Conservation (phyloP, 805 yeast genomes). For the Millerozyma miso region DNA sequence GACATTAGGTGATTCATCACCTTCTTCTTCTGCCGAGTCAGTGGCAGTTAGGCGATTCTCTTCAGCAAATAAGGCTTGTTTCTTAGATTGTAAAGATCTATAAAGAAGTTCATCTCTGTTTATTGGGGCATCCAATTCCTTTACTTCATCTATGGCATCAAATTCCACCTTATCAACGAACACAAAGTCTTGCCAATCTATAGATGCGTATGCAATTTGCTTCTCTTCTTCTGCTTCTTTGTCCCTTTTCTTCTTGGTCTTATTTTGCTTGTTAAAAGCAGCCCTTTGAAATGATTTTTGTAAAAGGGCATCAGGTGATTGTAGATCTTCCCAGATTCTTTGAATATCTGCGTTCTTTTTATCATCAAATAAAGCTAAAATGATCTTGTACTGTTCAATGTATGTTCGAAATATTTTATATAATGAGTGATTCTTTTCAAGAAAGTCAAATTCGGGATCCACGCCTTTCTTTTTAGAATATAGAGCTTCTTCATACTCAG, state of each 20-base stretch:
- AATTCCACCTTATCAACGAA: slow-evolving; percentile 68
- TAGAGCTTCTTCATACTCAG: slow-evolving; percentile 29
- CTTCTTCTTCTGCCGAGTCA: slow-evolving; percentile 6
- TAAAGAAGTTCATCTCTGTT: slow-evolving; percentile 55
- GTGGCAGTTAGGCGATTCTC: slow-evolving; percentile 7
- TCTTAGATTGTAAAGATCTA: slow-evolving; percentile 55
- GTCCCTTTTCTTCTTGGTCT: slow-evolving; percentile 25
- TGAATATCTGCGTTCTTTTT: slow-evolving; percentile 8
- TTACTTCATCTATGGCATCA: slow-evolving; percentile 53
- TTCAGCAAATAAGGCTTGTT: slow-evolving; percentile 17
- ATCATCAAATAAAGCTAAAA: slow-evolving; percentile 14
- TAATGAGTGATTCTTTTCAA: slow-evolving; percentile 57
- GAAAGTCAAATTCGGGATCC: slow-evolving; percentile 63
- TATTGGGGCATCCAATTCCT: slow-evolving; percentile 54
- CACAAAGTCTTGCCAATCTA: slow-evolving; percentile 85
- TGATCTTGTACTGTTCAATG: slow-evolving; percentile 50
- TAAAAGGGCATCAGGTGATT: slow-evolving; percentile 33
- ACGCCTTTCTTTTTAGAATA: slow-evolving; percentile 33
- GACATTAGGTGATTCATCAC: not conserved
- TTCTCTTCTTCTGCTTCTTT: slow-evolving; percentile 32
- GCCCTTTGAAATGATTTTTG: slow-evolving; percentile 54
- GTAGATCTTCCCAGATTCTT: slow-evolving; percentile 10
- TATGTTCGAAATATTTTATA: slow-evolving; percentile 46
- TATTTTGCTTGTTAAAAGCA: slow-evolving; percentile 39
- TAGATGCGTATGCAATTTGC: slow-evolving; percentile 58